Base-by-base conservation (phyloP, 495 filamentous ascomycete species). In the Sporormia fimetaria region DNA sequence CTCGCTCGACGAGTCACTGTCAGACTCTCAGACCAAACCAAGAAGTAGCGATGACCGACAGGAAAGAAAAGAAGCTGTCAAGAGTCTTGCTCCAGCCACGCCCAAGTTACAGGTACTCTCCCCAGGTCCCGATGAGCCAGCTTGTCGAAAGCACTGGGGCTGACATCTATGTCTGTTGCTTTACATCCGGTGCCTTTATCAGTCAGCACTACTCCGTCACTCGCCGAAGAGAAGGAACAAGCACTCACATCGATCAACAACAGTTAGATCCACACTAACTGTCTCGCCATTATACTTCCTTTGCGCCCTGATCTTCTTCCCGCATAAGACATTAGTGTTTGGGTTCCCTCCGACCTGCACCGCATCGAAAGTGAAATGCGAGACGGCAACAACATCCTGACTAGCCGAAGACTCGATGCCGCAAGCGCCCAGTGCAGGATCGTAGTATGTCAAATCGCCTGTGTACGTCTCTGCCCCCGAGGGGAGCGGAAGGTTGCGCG, bases 381-480 rank as follows among this genome's bases (percentile, higher is more conserved):
- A 78, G 0, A 88, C 65, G 0, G 81, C 75, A 14, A 74, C 75
- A n/a, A 86, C 70, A 14, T 63, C 40, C 22, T 83, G 77, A 9
- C 52, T 61, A 7, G 56, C 56, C 0, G 54, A 62, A 26, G 66
- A 74, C 6, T 59, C 67, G 17, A 69, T 63, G 2, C 83, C 83
- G 52, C 84, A 92, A 1, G 81, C 73, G 12, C 83, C 83, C 1
- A 86, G 64, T 0, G 59, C 78, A 3, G 80, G 70, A 15, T 57
- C 62, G 55, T 82, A 87, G 63, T 78, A 86, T 0, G 80, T 87
- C 24, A 84, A 52, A 35, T 85, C 75, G 33, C 81, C 83, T 14
- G 62, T 69, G 54, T 76, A 75, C 3, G 60, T 57, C 2, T 61
- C 52, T 0, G 52, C 58, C 42, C 66, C 65, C 36, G 63, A 63